Percentiles rank a stretch among this genome's conserved stretches.
phyloP scores from a whole-genome alignment of 768 basidiomycete species.

The Tremella yokohamensis region DNA sequence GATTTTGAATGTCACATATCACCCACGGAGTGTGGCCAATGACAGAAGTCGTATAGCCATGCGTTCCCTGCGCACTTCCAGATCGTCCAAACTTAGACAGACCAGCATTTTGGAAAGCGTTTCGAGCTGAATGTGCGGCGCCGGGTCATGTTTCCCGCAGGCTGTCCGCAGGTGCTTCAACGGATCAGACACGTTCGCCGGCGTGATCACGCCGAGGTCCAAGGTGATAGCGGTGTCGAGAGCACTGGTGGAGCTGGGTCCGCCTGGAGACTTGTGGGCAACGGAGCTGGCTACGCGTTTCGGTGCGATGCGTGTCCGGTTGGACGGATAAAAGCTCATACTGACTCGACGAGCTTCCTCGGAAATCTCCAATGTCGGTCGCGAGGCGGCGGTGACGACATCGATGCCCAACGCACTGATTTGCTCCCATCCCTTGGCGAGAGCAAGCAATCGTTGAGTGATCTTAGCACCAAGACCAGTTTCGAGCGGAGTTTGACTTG shows the following conservation, averaged over 20 bases:
- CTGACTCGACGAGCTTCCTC: constrained; percentile 3
- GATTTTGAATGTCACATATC: not conserved
- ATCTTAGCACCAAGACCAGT: constrained; percentile 68
- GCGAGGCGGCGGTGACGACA: constrained; percentile 66
- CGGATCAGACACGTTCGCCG: not conserved
- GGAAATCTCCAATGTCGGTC: constrained; percentile 1
- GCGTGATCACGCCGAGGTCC: constrained; percentile 54
- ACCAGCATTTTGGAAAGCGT: constrained; percentile 79
- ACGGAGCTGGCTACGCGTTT: constrained; percentile 4
- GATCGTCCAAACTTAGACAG: constrained; percentile 60
- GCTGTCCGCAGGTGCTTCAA: constrained; percentile 63
- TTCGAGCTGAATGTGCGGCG: constrained; percentile 72
- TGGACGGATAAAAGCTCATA: constrained; percentile 13
- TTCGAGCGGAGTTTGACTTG: constrained; percentile 76
- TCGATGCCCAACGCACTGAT: constrained; percentile 74
- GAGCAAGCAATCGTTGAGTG: constrained; percentile 74
- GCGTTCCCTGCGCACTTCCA: constrained; percentile 67
- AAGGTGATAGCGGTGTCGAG: constrained; percentile 41
- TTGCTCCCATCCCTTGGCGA: constrained; percentile 78
- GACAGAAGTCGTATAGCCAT: constrained; percentile 76
- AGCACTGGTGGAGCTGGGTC: constrained; percentile 19
- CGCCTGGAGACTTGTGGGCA: not conserved
- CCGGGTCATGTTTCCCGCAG: constrained; percentile 64
- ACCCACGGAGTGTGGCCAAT: constrained; percentile 70
- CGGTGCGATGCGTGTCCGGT: not conserved